phyloP scores from a whole-genome alignment of 139 green algal genomes.

The Volvox reticuliferus region DNA sequence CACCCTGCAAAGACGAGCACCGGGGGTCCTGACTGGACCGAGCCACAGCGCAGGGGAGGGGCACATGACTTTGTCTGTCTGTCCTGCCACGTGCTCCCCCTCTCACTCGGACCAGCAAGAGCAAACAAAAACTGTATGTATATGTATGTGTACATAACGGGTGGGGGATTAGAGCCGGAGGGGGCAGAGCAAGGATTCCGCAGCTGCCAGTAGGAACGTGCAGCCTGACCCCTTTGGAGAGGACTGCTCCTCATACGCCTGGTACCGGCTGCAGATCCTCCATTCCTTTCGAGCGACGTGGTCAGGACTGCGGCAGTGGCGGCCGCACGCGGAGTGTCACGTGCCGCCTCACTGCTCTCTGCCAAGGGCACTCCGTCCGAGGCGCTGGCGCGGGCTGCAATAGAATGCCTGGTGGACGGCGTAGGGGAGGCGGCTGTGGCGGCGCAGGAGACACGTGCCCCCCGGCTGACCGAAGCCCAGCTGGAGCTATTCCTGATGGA shows the following conservation, averaged over 20 bases:
- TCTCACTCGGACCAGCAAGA: too few relatives aligned
- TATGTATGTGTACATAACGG: too few relatives aligned
- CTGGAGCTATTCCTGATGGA: conserved; percentile 32
- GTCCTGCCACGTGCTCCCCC: too few relatives aligned
- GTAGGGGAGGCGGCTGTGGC: not conserved
- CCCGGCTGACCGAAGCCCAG: conserved; percentile 9
- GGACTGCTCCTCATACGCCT: not conserved
- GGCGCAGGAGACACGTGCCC: not conserved
- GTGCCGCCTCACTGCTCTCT: not conserved
- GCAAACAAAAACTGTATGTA: too few relatives aligned
- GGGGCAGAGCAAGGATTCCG: too few relatives aligned
- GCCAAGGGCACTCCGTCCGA: conserved; percentile 5
- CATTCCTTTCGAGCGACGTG: conserved; percentile 5
- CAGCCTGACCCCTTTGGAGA: too few relatives aligned
- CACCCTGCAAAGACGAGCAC: too few relatives aligned
- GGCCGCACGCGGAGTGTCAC: not conserved
- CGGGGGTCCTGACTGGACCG: too few relatives aligned
- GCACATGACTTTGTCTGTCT: too few relatives aligned
- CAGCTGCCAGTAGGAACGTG: too few relatives aligned
- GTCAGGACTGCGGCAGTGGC: not conserved
- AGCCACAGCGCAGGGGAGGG: too few relatives aligned
- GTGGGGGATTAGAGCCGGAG: too few relatives aligned
- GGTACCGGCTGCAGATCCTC: not conserved
- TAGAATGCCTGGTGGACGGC: not conserved
- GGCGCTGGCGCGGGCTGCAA: not conserved